These are phyloP conservation scores for Cyclotella distinguenda DNA, from an alignment of 108 stramenopile genomes.

Conservation along the genomic window DNA sequence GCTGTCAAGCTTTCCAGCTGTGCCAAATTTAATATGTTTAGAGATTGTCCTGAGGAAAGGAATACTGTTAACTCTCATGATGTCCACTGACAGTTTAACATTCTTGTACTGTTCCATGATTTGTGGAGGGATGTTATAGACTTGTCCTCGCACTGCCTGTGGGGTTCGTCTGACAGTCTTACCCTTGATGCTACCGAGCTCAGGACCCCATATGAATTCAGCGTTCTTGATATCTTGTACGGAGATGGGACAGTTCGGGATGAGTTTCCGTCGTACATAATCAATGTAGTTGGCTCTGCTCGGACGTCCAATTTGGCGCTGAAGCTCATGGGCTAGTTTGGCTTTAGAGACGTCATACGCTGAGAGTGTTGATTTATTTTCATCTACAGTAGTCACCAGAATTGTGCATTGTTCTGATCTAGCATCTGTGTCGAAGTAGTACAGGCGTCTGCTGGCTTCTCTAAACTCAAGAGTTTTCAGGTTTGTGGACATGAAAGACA, in stretches of 20 bases:
- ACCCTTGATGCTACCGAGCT: background rate
- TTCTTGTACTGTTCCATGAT: conserved; percentile 22
- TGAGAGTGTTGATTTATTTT: background rate
- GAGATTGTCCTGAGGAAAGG: conserved; percentile 45
- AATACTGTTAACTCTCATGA: conserved; percentile 48
- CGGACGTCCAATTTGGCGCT: background rate
- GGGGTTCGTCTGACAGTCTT: background rate
- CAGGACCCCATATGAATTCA: conserved; percentile 3
- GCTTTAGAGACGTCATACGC: background rate
- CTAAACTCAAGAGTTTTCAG: background rate
- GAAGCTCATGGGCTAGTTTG: background rate
- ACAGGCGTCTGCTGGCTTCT: background rate
- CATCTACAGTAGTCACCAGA: background rate
- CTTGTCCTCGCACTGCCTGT: background rate
- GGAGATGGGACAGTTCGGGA: background rate
- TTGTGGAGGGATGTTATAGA: conserved; percentile 6
- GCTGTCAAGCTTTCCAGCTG: background rate
- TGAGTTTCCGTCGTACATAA: background rate
- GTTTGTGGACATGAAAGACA: background rate
- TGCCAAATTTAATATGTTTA: too few relatives aligned
- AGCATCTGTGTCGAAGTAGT: background rate
- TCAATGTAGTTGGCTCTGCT: background rate
- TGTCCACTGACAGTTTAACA: conserved; percentile 35
- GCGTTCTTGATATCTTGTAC: background rate
- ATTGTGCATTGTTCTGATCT: background rate